Evolutionary conservation across 1,284 basidiomycete genomes (phyloP).

Genomic region (Trichosporon sp.): DNA sequence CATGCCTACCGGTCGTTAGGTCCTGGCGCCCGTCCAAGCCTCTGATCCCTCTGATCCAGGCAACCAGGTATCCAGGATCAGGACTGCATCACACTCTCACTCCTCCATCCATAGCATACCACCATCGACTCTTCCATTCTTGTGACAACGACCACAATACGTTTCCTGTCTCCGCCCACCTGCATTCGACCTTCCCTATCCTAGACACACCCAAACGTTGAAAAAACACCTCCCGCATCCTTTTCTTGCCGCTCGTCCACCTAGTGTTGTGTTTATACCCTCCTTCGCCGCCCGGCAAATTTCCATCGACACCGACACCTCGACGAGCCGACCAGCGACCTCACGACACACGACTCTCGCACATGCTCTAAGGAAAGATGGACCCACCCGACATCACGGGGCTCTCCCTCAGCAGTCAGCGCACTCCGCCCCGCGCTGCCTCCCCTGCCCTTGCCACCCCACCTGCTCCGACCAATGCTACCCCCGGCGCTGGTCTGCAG

Average conservation of each 20-base stretch:
- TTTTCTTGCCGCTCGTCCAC: background rate
- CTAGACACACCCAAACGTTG: background rate
- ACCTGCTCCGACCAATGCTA: slow-evolving; percentile 21
- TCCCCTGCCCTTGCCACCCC: slow-evolving; percentile 19
- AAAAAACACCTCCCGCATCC: background rate
- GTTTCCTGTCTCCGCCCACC: slow-evolving; percentile 14
- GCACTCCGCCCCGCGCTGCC: slow-evolving; percentile 19
- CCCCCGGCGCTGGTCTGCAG: slow-evolving; percentile 27
- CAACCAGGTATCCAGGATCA: slow-evolving; percentile 11
- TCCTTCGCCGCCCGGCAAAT: slow-evolving; percentile 12
- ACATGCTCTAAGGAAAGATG: slow-evolving; percentile 20
- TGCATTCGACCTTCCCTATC: slow-evolving; percentile 8
- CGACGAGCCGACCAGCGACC: background rate
- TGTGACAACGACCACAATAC: slow-evolving; percentile 10
- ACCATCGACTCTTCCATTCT: slow-evolving; percentile 2
- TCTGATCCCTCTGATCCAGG: background rate
- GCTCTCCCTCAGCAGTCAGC: slow-evolving; percentile 10
- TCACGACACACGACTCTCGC: background rate
- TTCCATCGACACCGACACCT: slow-evolving; percentile 4
- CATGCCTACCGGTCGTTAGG: background rate
- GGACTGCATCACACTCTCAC: slow-evolving; percentile 13
- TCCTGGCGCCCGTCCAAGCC: background rate
- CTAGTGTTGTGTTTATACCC: slow-evolving; percentile 10
- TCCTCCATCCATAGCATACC: slow-evolving; percentile 11
- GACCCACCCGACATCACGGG: slow-evolving; percentile 23